Evolutionary conservation across 257 asterid genomes (phyloP).

Genomic region (Cruciata laevipes): DNA sequence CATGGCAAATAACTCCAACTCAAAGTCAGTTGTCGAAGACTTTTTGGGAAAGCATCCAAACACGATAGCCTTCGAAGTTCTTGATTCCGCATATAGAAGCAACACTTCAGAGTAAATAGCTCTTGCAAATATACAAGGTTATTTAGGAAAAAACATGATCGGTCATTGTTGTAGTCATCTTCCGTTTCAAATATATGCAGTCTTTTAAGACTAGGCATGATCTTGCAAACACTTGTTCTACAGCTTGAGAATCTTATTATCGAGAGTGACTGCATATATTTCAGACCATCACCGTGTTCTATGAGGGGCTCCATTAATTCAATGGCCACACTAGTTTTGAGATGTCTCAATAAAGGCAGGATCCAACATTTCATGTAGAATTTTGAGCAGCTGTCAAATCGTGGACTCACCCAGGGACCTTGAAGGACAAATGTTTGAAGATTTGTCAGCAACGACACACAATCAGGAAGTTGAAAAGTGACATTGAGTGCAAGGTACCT

Average conservation of each 20-base stretch:
- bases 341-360: conserved; percentile 25
- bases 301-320: neutral
- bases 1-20: conserved; percentile 5
- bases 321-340: conserved; percentile 15
- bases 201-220: neutral
- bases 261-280: neutral
- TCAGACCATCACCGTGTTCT: neutral
- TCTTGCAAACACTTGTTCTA: neutral
- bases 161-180: neutral
- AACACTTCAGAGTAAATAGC: neutral
- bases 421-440: conserved; percentile 30
- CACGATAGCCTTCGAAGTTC: neutral
- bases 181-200: neutral
- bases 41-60: neutral
- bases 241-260: neutral
- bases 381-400: too few relatives aligned
- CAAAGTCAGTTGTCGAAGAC: neutral
- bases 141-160: neutral
- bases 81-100: neutral
- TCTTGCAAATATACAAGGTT: neutral
- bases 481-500: conserved; percentile 27
- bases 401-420: conserved; percentile 8
- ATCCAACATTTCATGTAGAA: conserved; percentile 15
- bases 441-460: conserved; percentile 5
- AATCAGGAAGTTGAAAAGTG: conserved; percentile 16